A percentile compares a stretch with the other conserved stretches of the same genome.
phyloP scores from a whole-genome alignment of 2,329 filamentous ascomycete genomes.

The Trichoderma guizhouense region DNA sequence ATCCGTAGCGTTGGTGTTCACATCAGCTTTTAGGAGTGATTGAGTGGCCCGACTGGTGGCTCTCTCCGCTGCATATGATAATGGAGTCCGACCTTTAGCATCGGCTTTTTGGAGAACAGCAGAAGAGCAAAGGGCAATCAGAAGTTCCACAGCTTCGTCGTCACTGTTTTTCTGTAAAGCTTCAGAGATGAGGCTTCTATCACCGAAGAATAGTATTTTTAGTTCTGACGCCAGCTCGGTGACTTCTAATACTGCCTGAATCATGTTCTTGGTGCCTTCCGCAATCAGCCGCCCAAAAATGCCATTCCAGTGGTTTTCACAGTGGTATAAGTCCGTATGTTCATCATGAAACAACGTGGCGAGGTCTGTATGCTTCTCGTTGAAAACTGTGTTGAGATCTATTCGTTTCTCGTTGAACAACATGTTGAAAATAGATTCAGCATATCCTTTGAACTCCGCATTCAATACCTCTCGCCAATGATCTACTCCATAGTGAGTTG shows the following conservation, averaged over 20 bases:
- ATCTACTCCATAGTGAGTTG: neutral
- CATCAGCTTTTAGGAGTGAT: neutral
- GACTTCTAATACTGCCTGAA: neutral
- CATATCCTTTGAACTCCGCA: neutral
- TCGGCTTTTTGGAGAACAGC: neutral
- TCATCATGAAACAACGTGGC: no score
- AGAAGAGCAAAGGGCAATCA: neutral
- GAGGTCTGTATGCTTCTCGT: no score
- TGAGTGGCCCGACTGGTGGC: neutral
- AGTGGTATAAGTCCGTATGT: no score
- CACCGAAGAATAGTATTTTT: rapidly evolving
- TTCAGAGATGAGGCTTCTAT: rapidly evolving
- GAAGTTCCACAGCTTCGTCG: neutral
- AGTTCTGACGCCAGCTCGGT: neutral
- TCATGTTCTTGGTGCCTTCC: neutral
- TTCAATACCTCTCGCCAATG: neutral
- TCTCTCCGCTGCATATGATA: neutral
- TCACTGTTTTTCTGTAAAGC: neutral
- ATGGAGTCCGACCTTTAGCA: rapidly evolving
- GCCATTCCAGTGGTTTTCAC: rapidly evolving
- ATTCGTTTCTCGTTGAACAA: neutral
- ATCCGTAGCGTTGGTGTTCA: neutral
- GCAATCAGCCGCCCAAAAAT: rapidly evolving
- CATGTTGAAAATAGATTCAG: neutral
- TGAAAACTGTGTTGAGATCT: neutral